A percentile compares a stretch with the other conserved stretches of the same genome.
Conservation (phyloP, 768 basidiomycete species). For the Pisolithus microcarpus region DNA sequence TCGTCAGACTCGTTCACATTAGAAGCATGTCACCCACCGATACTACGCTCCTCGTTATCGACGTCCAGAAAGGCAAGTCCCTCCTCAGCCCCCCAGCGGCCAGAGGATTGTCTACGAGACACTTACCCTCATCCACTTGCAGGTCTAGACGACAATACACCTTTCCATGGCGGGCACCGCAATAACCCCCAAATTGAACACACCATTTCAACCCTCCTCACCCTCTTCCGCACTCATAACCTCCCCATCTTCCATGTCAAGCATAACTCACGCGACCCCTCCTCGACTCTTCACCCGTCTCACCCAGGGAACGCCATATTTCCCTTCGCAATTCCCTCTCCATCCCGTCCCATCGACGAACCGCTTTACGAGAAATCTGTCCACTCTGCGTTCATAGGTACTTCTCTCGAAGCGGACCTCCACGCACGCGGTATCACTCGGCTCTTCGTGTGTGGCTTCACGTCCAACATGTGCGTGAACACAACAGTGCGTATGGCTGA, state of each 20-base stretch:
- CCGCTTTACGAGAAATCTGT: slow-evolving; percentile 18
- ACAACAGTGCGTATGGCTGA: slow-evolving; percentile 21
- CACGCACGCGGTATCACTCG: slow-evolving; percentile 9
- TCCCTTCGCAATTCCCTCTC: slow-evolving; percentile 8
- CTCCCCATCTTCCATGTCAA: slow-evolving; percentile 17
- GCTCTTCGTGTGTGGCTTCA: slow-evolving; percentile 17
- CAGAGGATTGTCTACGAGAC: neutral
- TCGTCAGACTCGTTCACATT: no score
- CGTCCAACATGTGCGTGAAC: slow-evolving; percentile 19
- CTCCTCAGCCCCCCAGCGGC: neutral
- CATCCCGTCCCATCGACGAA: slow-evolving; percentile 6
- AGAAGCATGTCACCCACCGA: neutral
- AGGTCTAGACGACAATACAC: neutral
- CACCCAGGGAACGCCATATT: slow-evolving; percentile 9
- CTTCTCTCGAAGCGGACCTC: slow-evolving; percentile 16
- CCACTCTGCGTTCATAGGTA: slow-evolving; percentile 22
- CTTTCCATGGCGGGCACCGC: slow-evolving; percentile 1
- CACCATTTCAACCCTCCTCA: slow-evolving; percentile 5
- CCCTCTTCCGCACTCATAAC: slow-evolving; percentile 11
- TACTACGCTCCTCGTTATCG: slow-evolving; percentile 11
- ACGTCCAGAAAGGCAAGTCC: slow-evolving; percentile 14
- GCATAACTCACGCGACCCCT: slow-evolving; percentile 11
- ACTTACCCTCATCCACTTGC: neutral
- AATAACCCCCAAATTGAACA: slow-evolving; percentile 6
- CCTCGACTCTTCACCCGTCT: slow-evolving; percentile 8